These are phyloP conservation scores for Pichia sp. DNA, from an alignment of 1,139 yeast species.

Conservation along the genomic window DNA sequence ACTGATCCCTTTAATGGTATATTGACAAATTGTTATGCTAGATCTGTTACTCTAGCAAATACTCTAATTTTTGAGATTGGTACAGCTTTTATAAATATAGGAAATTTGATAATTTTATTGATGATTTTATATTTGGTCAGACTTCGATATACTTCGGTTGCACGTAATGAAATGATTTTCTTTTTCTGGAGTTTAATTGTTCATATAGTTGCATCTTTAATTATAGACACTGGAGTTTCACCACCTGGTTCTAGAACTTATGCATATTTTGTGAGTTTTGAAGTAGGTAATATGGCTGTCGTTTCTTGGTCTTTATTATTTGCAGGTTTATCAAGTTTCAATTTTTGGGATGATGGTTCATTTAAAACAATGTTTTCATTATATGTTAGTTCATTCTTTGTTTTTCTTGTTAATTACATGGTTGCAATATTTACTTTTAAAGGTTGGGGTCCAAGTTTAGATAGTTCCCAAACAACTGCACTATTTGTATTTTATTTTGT, in stretches of 20 bases:
- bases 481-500: slow-evolving; percentile 66
- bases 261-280: slow-evolving; percentile 78
- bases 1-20: slow-evolving; percentile 42
- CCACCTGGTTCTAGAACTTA: slow-evolving; percentile 75
- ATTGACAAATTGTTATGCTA: slow-evolving; percentile 72
- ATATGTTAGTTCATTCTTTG: slow-evolving; percentile 41
- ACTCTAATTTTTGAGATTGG: slow-evolving; percentile 91
- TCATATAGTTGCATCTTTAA: slow-evolving; percentile 56
- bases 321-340: slow-evolving; percentile 78
- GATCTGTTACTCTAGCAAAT: slow-evolving; percentile 82
- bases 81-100: slow-evolving; percentile 77
- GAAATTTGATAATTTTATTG: slow-evolving; percentile 55
- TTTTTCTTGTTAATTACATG: slow-evolving; percentile 61
- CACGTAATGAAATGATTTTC: slow-evolving; percentile 76
- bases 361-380: slow-evolving; percentile 52
- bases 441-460: slow-evolving; percentile 46
- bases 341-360: slow-evolving; percentile 93
- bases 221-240: slow-evolving; percentile 87
- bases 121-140: slow-evolving; percentile 75
- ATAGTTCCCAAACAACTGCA: slow-evolving; percentile 44
- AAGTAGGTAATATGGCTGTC: slow-evolving; percentile 67
- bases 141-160: slow-evolving; percentile 88
- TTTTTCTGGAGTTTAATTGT: slow-evolving; percentile 59
- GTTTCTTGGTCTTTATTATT: slow-evolving; percentile 61
- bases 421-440: slow-evolving; percentile 68